phyloP scores from a whole-genome alignment of 2,329 filamentous ascomycete genomes.

The Fusarium sp. region DNA sequence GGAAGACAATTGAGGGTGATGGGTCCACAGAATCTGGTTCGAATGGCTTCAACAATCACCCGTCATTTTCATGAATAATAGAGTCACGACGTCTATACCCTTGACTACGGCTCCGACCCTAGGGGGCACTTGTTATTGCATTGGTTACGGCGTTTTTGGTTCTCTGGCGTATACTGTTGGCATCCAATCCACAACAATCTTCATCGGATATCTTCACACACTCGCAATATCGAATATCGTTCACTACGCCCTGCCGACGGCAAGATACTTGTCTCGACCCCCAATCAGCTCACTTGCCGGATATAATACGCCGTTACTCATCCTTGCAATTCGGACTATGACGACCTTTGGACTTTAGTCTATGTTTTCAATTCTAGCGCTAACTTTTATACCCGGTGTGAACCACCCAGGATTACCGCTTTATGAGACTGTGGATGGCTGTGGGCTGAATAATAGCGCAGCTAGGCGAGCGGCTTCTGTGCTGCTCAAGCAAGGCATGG shows the following conservation, averaged over 20 bases:
- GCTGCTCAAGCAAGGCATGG: slow-evolving; percentile 8
- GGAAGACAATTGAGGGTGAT: slow-evolving; percentile 94
- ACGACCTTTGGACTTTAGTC: slow-evolving; percentile 25
- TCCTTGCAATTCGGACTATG: slow-evolving; percentile 21
- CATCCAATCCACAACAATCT: slow-evolving; percentile 19
- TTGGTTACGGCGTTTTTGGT: slow-evolving; percentile 53
- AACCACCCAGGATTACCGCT: slow-evolving; percentile 30
- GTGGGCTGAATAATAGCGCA: slow-evolving; percentile 32
- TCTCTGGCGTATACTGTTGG: slow-evolving; percentile 30
- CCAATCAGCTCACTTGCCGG: slow-evolving; percentile 4
- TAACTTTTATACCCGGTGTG: slow-evolving; percentile 44
- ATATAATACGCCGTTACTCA: slow-evolving; percentile 1
- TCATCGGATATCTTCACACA: slow-evolving; percentile 21
- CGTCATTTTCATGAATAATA: slow-evolving; percentile 43
- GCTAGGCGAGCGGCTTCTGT: slow-evolving; percentile 1
- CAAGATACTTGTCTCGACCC: background rate
- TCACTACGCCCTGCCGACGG: slow-evolving; percentile 4
- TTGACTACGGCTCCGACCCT: slow-evolving; percentile 42
- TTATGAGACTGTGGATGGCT: slow-evolving; percentile 28
- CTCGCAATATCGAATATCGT: slow-evolving; percentile 12
- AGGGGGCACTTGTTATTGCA: slow-evolving; percentile 42
- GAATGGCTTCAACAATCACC: slow-evolving; percentile 44
- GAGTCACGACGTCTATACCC: slow-evolving; percentile 38
- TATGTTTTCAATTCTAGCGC: slow-evolving; percentile 38
- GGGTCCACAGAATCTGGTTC: slow-evolving; percentile 72